Evolutionary conservation across 1,284 basidiomycete genomes (phyloP).

Genomic region (Moniliophthora roreri): DNA sequence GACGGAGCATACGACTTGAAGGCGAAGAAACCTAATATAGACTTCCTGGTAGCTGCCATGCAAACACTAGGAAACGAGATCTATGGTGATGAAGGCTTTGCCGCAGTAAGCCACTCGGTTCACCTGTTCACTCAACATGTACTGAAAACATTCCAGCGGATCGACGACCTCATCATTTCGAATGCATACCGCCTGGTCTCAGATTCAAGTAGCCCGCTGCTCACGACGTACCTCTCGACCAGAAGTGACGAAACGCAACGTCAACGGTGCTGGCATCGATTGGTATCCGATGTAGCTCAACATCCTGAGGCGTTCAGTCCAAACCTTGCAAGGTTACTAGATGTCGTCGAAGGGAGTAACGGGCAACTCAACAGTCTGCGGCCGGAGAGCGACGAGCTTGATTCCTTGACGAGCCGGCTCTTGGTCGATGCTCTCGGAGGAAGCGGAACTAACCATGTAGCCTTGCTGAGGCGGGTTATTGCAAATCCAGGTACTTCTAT

Average conservation of each 20-base stretch:
- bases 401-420: conserved; percentile 34
- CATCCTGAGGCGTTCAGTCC: conserved; percentile 26
- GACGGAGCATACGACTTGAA: neutral
- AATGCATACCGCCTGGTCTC: conserved; percentile 41
- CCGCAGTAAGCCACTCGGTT: conserved; percentile 33
- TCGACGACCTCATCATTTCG: conserved; percentile 43
- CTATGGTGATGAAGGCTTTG: conserved; percentile 37
- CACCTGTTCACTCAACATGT: neutral
- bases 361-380: conserved; percentile 38
- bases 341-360: conserved; percentile 33
- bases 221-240: conserved; percentile 48
- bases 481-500: conserved; percentile 30
- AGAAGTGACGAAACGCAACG: conserved; percentile 35
- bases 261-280: conserved; percentile 41
- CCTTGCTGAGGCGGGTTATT: conserved; percentile 35
- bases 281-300: conserved; percentile 36
- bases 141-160: conserved; percentile 30
- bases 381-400: conserved; percentile 43
- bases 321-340: conserved; percentile 35
- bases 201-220: conserved; percentile 36
- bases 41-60: conserved; percentile 37
- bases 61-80: conserved; percentile 40
- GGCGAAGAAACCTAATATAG: conserved; percentile 13
- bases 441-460: conserved; percentile 22
- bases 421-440: conserved; percentile 25